Percentiles rank a stretch among this genome's conserved stretches.
These are phyloP conservation scores for Petrea volubilis DNA, from an alignment of 257 asterid genomes.

Conservation along the genomic window DNA sequence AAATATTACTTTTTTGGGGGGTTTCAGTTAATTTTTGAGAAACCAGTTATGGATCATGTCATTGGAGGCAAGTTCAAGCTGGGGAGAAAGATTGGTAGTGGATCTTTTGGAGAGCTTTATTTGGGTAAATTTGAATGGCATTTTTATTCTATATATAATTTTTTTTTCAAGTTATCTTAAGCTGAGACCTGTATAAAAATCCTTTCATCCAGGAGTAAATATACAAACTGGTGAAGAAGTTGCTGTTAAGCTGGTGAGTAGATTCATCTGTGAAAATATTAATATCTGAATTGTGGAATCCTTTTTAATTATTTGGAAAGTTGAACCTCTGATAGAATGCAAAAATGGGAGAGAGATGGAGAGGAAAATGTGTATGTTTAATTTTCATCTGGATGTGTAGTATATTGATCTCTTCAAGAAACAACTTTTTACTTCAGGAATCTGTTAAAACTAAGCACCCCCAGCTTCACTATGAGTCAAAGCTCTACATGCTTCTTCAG, in stretches of 20 bases:
- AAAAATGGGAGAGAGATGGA: not conserved
- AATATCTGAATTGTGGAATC: not conserved
- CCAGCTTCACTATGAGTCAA: constrained; percentile 96
- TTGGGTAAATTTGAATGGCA: constrained; percentile 53
- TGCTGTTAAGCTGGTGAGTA: constrained; percentile 89
- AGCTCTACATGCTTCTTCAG: constrained; percentile 92
- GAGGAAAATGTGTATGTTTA: not conserved
- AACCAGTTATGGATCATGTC: constrained; percentile 79
- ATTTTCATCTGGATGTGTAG: constrained; percentile 8
- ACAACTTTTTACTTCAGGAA: constrained; percentile 52
- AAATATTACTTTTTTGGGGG: constrained; percentile 13
- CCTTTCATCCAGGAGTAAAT: constrained; percentile 64
- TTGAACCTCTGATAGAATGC: not conserved
- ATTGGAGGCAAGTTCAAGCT: constrained; percentile 93
- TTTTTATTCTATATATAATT: not conserved
- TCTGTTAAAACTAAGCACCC: constrained; percentile 93
- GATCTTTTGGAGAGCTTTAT: constrained; percentile 98
- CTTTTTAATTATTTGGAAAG: not conserved
- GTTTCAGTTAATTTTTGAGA: constrained; percentile 13
- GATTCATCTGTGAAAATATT: not conserved
- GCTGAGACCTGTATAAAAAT: not conserved
- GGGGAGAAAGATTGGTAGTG: constrained; percentile 95
- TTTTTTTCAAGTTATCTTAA: constrained; percentile 1
- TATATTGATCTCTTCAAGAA: constrained; percentile 18
- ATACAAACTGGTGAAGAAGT: constrained; percentile 97